Evolutionary conservation across 2,329 filamentous ascomycete species (phyloP), one percentile per base, ranked within the genome.

Genomic region (Cercospora zeina): DNA sequence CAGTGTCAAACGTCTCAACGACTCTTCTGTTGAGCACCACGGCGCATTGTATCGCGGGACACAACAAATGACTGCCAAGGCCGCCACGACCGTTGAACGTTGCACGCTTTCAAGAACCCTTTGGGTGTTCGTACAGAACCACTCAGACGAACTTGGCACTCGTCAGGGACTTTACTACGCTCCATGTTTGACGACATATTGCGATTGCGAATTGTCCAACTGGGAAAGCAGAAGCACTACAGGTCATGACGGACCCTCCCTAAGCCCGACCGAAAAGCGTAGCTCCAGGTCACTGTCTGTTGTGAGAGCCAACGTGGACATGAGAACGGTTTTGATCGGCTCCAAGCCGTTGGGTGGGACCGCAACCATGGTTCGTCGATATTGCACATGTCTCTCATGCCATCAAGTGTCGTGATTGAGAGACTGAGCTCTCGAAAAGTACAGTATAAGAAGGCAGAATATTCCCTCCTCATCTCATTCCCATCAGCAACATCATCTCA

Each of bases 311-410:
- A 14, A 53, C 33, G n/a, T 10, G 30, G 49, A 53, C 31, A 31
- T 53, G 8, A 31, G 19, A 11, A 53, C 31, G 49, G 49, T 7
- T 33, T n/a, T 33, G 49, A 53, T 53, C 49, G 19, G 10, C 49
- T 27, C 24, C 49, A 53, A 9, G 31, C 49, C 49, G 49, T 53
- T 53, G 14, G 19, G 31, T 34, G n/a, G 49, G 27, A 34, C 49
- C 7, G 11, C 3, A 34, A 53, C 49, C 49, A 53, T 53, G 49
- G 49, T 34, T 24, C n/a, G 27, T 53, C 31, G 49, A 33, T 53
- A 53, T 53, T 53, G 30, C 49, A 19, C 14, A 53, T 53, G 49
- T 53, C 49, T 53, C 49, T 31, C 30, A 53, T 33, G 49, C 27
- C 21, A 34, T 53, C 49, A n/a, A 53, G n/a, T 33, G 30, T 53